Percentiles rank a stretch among this genome's conserved stretches.
Conservation (phyloP, 257 asterid species). For the Solanum chiquidenum region DNA sequence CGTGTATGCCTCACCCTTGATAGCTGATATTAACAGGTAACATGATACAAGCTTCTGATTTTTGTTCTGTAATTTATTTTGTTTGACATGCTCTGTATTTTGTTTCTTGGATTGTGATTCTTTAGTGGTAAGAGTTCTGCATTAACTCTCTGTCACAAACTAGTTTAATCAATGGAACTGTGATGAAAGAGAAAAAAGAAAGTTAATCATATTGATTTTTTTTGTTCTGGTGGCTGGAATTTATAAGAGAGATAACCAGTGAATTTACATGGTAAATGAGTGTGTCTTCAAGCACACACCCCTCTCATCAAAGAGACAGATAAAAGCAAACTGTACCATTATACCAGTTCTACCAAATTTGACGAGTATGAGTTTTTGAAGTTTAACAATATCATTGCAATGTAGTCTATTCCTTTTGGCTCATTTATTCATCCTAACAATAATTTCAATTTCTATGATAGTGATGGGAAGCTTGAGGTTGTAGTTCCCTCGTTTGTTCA, state of each 20-base stretch:
- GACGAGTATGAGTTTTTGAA: background rate
- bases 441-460: constrained; percentile 9
- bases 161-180: background rate
- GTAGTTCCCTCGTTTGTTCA: constrained; percentile 96
- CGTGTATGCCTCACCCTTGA: constrained; percentile 82
- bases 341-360: background rate
- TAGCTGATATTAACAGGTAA: constrained; percentile 97
- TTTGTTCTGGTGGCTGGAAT: background rate
- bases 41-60: background rate
- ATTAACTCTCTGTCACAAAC: background rate
- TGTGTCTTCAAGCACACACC: background rate
- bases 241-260: background rate
- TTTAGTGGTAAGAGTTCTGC: background rate
- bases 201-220: background rate
- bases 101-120: background rate
- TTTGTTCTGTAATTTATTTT: background rate
- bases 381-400: background rate
- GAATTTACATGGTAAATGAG: background rate
- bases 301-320: background rate
- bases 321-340: background rate
- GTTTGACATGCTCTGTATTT: background rate
- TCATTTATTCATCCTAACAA: background rate
- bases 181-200: background rate
- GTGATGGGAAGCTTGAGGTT: constrained; percentile 97
- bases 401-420: background rate